Evolutionary conservation across 352 stramenopile genomes (phyloP), one percentile per base, ranked within the genome.

Genomic region (Phytophthora brassicae): DNA sequence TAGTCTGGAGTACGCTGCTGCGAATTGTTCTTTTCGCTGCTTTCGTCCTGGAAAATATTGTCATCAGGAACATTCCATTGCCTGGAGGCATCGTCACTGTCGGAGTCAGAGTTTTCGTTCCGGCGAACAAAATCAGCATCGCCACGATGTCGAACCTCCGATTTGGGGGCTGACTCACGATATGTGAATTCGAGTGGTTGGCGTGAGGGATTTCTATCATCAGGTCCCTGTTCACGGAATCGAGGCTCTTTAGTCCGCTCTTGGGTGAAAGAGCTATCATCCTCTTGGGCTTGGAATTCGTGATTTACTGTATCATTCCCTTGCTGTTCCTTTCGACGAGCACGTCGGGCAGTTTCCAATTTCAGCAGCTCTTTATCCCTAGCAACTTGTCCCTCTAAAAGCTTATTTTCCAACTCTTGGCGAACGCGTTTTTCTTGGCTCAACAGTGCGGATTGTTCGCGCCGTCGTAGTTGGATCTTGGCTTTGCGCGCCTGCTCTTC

Each of bases 351-450:
- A 8, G 62, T 68, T 61, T 84, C 72, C 4, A 86, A 51, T 48
- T 79, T 68, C 12, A 78, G 41, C 2, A 86, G 42, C 44, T 79
- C 68, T 47, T 81, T 75, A 19, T 88, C 76, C 59, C 82, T 81
- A 2, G 50, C 61, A 41, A 78, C 31, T 29, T 73, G 49, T 24
- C 79, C 67, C 3, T 77, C 68, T 29, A 84, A 38, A 14, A 85
- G 48, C 26, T 81, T 60, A 4, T 75, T 77, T 20, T 89, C 72
- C 16, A 86, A 60, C 44, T 85, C 60, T 50, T 92, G 70, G 3
- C 79, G 79, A 44, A 89, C 53, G 8, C 65, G 75, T 14, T 74
- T 65, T 56, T 90, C 84, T 60, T 90, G 78, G 12, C 74, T 68
- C 12, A 80, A 31, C 26, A 83, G 38, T 14, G 74, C 73, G 17